Conservation (phyloP, 2,329 filamentous ascomycete species). For the Daldinia sp. region DNA sequence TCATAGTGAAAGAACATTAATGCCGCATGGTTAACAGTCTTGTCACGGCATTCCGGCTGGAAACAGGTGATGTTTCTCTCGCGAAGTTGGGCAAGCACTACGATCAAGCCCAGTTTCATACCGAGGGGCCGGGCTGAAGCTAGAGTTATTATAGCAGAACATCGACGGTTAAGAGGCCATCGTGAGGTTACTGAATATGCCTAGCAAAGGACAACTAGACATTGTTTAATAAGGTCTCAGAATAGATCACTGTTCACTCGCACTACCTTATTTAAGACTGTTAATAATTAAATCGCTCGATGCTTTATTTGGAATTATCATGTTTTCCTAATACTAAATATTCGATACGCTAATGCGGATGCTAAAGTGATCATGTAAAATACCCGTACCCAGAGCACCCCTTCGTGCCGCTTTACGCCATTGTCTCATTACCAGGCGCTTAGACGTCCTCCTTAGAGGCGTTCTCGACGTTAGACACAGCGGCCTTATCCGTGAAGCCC, state of each 20-base stretch:
- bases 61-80: no score
- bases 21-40: not conserved
- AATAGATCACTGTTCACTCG: not conserved
- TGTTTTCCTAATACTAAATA: conserved; percentile 1
- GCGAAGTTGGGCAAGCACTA: no score
- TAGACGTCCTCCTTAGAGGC: conserved; percentile 31
- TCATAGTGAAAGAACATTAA: not conserved
- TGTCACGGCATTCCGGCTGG: no score
- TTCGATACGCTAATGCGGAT: conserved; percentile 8
- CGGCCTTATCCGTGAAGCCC: conserved; percentile 53
- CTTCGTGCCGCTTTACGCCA: not conserved
- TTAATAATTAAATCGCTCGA: not conserved
- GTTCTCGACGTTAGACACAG: conserved; percentile 37
- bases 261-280: not conserved
- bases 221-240: not conserved
- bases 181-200: no score
- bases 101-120: no score
- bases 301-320: conserved; percentile 1
- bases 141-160: no score
- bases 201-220: not conserved
- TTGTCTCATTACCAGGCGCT: not conserved
- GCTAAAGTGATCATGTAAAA: conserved; percentile 1
- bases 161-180: no score
- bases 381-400: not conserved
- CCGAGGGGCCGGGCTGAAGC: no score